Evolutionary conservation across 78 protist species (phyloP), one percentile per base, ranked within the genome.

Genomic region (Pigoraptor vietnamica): DNA sequence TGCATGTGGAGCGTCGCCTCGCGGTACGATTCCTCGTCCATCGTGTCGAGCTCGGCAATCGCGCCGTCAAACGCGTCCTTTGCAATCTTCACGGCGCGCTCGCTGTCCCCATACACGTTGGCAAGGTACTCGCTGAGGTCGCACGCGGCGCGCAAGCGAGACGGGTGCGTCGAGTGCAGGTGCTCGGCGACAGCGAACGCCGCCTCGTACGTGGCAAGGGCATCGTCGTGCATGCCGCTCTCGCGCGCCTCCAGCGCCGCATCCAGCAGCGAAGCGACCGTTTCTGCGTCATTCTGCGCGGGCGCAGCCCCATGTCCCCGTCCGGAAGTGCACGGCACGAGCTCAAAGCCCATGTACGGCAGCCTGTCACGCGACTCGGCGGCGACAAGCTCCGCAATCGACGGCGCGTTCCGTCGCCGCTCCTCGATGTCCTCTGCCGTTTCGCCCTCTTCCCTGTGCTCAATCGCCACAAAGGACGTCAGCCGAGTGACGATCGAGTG

Each of bases 391-490:
- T 21, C 79, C 24, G 56, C 90, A 1, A 87, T 40, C 24, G 81
- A 32, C 2, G 90, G 90, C 10, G 37, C 89, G 10, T 2, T 38
- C 0, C 33, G 6, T 0, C 36, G 37, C 29, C 10, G 9, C 55
- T 38, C 10, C 38, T 82, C 39, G 39, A 34, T 34, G n/a, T 34
- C 19, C 87, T 35, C 1, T 21, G 39, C 34, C 10, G 1, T 10
- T 37, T 86, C 89, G n/a, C 33, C 81, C 40, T 88, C 33, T 38
- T 33, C n/a, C 0, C 91, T 86, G 23, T 89, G 24, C 86, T 89
- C 91, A 23, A 89, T 25, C 21, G 91, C 91, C 34, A 89, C 86
- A 67, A 89, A 89, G 37, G 39, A n/a, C 23, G 91, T 89, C 36
- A 24, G 19, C 56, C n/a, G 82, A 39, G 91, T 39, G 56, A 89